Conservation (phyloP, 164 flowering plant species). For the Cinnamomum micranthum region DNA sequence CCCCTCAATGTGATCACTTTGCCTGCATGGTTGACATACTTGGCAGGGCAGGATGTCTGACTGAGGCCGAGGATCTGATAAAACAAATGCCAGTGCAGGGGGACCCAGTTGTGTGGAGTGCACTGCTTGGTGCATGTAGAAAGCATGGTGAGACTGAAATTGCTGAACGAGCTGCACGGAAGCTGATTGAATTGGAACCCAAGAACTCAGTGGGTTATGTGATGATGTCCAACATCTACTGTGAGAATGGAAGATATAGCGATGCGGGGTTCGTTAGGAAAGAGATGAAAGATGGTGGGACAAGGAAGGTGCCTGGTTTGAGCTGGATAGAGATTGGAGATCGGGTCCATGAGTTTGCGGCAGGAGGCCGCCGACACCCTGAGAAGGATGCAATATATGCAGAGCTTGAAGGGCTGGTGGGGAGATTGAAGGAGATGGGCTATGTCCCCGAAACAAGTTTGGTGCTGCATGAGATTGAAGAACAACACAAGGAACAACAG, state of each 20-base stretch:
- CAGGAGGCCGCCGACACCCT: slow-evolving; percentile 59
- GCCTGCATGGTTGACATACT: slow-evolving; percentile 78
- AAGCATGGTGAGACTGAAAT: slow-evolving; percentile 52
- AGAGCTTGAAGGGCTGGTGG: slow-evolving; percentile 36
- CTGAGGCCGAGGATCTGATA: slow-evolving; percentile 53
- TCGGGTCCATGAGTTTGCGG: slow-evolving; percentile 65
- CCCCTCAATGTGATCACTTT: slow-evolving; percentile 67
- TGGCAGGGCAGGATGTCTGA: slow-evolving; percentile 56
- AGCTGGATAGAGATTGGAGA: slow-evolving; percentile 74
- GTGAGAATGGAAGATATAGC: slow-evolving; percentile 39
- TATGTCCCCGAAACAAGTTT: slow-evolving; percentile 62
- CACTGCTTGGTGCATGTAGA: slow-evolving; percentile 68
- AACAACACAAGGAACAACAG: slow-evolving; percentile 66
- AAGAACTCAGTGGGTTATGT: slow-evolving; percentile 57
- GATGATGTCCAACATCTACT: slow-evolving; percentile 59
- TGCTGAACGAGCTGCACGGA: slow-evolving; percentile 50
- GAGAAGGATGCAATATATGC: slow-evolving; percentile 34
- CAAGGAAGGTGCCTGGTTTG: slow-evolving; percentile 73
- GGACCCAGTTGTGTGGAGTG: slow-evolving; percentile 75
- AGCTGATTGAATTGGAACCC: slow-evolving; percentile 59
- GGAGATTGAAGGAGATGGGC: slow-evolving; percentile 45
- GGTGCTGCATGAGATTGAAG: slow-evolving; percentile 58
- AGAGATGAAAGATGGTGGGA: slow-evolving; percentile 47
- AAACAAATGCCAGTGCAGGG: slow-evolving; percentile 58
- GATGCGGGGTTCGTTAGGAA: slow-evolving; percentile 50